Evolutionary conservation across 352 stramenopile genomes (phyloP), one percentile per base, ranked within the genome.

Genomic region (Saprolegnia parasitica): DNA sequence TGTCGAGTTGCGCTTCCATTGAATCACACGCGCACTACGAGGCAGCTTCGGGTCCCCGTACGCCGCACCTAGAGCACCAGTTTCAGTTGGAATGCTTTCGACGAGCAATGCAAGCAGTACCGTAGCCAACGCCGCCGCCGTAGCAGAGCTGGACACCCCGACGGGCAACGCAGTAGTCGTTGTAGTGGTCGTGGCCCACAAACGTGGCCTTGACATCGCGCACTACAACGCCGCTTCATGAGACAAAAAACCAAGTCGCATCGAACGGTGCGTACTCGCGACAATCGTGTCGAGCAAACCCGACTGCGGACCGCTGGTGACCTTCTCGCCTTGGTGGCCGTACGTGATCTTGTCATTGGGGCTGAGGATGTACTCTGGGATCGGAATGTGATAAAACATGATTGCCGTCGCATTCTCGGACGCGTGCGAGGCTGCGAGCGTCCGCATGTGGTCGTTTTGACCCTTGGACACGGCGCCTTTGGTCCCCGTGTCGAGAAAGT

Each of bases 331-430:
- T 52, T 81, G 72, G 37, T 77, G 71, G 1, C 81, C 79, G 8
- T 70, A 76, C 49, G 35, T 18, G n/a, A 66, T n/a, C 57, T 52
- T 42, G 16, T 66, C 4, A 15, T 23, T n/a, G 11, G 23, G 24
- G 20, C 52, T 37, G 21, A 56, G 24, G 11, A 71, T 52, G 49
- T 82, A 89, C 62, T 87, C 78, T 18, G 74, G 75, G 11, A 89
- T 50, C 40, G 81, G 81, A 63, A 86, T 89, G 70, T 89, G 79
- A 73, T 86, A 86, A 72, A 87, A 89, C 79, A 89, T 86, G 63
- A 87, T 66, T 5, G 79, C 78, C 21, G 78, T 76, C 24, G 80
- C 39, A 4, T 72, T 71, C 21, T 71, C 70, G 21, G 67, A 60
- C 16, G 8, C 16, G 58, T 66, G 24, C 18, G 21, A 10, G 0